These are phyloP conservation scores for Isabelozyma gotoi DNA, from an alignment of 805 yeast genomes.

Conservation along the genomic window DNA sequence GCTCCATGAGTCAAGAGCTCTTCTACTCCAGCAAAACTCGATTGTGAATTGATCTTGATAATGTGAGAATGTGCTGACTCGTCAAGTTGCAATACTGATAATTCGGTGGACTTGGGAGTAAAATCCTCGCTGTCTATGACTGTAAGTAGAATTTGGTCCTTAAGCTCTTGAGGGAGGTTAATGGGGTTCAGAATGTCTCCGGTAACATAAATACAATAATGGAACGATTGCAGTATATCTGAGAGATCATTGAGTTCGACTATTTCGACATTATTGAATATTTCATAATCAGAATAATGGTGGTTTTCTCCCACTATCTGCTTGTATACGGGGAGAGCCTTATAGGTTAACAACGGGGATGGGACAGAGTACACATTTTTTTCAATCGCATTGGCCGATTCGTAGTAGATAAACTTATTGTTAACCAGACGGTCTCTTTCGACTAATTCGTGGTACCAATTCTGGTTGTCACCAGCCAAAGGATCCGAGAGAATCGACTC, in stretches of 20 bases:
- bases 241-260: slow-evolving; percentile 18
- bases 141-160: slow-evolving; percentile 28
- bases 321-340: slow-evolving; percentile 21
- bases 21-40: slow-evolving; percentile 26
- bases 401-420: slow-evolving; percentile 18
- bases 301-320: slow-evolving; percentile 8
- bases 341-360: slow-evolving; percentile 30
- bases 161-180: slow-evolving; percentile 12
- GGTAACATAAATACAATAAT: slow-evolving; percentile 22
- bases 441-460: slow-evolving; percentile 29
- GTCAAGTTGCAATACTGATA: slow-evolving; percentile 22
- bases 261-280: slow-evolving; percentile 15
- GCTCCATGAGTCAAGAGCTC: slow-evolving; percentile 29
- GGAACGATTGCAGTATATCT: slow-evolving; percentile 13
- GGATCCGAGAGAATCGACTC: slow-evolving; percentile 43
- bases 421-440: slow-evolving; percentile 17
- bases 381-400: neutral
- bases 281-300: slow-evolving; percentile 2
- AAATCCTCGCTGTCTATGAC: slow-evolving; percentile 38
- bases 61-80: slow-evolving; percentile 16
- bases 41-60: slow-evolving; percentile 30
- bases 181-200: slow-evolving; percentile 13
- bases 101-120: slow-evolving; percentile 34
- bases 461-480: slow-evolving; percentile 27
- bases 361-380: slow-evolving; percentile 10